Base-by-base conservation (phyloP, 2,329 filamentous ascomycete genomes). In the Plenodomus lindquistii region DNA sequence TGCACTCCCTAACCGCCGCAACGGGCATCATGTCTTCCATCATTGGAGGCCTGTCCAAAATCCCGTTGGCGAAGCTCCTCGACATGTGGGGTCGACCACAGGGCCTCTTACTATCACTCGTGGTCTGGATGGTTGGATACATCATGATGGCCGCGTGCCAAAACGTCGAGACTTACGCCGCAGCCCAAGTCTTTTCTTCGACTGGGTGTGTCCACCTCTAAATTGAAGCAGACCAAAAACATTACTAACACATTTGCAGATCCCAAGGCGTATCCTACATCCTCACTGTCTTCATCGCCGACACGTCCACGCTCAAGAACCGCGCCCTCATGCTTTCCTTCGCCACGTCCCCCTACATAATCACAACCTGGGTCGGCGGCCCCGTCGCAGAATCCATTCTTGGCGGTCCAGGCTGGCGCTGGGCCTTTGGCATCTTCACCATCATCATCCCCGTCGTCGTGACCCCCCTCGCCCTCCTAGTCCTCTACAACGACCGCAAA, bases 101-200 rank as follows among this genome's bases (percentile, higher is more conserved):
- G 46, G 71, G 68, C 8, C 66, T 64, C 19, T 50, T 62, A 1
- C 20, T 70, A 6, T 63, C 65, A 48, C 55, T 73, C 4, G 51
- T 46, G 19, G 38, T 56, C n/a, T 51, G 50, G 49, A 57, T 59
- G 35, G 49, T 62, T 4, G 50, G 52, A 8, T 50, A 88, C 70
- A 85, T 86, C 20, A 77, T 89, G 72, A 86, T 87, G 78, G 86
- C 86, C 13, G 77, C 76, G 0, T 86, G 81, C 65, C 76, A 77
- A 2, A 80, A 80, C 46, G 77, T 86, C 15, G 69, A 79, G 51
- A 82, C 79, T 0, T 88, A 84, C 63, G 81, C 81, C 35, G 84
- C 84, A 6, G 83, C 81, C 2, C 77, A 83, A 37, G 85, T 87
- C 1, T 85, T 89, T 59, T 87, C 85, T 58, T 78, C 78, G 34